Evolutionary conservation across 2,329 filamentous ascomycete species (phyloP), one percentile per base, ranked within the genome.

Genomic region (Xylaria polymorpha): DNA sequence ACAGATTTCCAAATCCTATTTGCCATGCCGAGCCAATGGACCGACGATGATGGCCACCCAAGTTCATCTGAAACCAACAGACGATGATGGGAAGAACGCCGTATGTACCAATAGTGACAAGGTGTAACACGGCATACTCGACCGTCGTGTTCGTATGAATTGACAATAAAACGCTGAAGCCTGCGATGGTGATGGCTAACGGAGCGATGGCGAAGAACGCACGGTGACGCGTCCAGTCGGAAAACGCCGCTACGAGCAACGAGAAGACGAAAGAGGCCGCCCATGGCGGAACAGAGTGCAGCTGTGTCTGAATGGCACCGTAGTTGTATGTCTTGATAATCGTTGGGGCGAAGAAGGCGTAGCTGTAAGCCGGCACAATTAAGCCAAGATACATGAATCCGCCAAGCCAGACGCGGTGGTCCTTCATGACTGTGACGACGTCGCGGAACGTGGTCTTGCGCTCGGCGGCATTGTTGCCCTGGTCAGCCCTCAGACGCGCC

Each of bases 51-150:
- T 94, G 92, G 0, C 91, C 92, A 1, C 88, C 88, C 1, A 94
- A 82, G 74, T 94, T 94, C 88, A 94, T 93, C 74, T 91, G 91
- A 79, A 91, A 94, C 92, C 92, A 94, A 79, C 91, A 94, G 8
- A 94, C 87, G 51, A 94, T 88, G 37, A 97, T 90, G 0, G 95
- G 94, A 91, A 97, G 94, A n/a, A 94, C 93, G 0, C 89, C 90
- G 81, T 97, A 98, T 0, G 88, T 87, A 59, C 93, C 93, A 82
- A 90, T 90, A 1, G 92, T 91, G 59, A 97, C 88, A 39, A 98
- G 83, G 83, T 97, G 97, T 0, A 98, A 85, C 0, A 91, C 92
- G 0, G 85, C 91, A 75, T 97, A 98, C 78, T 96, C 87, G 7
- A 93, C 81, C 14, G 85, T 71, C 0, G 82, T 83, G 78, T 93